Evolutionary conservation across 441 rosid species (phyloP).

Genomic region (Mallotus repandus): DNA sequence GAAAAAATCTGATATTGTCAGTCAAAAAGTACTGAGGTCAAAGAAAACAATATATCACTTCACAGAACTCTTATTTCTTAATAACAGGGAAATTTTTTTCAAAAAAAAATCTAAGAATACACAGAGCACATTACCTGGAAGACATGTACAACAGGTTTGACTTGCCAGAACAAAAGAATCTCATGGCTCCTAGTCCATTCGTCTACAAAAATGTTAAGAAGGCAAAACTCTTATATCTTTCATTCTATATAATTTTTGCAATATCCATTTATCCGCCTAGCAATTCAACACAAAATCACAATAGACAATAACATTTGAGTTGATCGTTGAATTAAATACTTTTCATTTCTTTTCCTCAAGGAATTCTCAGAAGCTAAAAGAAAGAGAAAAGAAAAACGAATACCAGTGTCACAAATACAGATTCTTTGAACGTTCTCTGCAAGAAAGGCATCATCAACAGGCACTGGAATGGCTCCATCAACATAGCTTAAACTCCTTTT

Average conservation of each 20-base stretch:
- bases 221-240: slow-evolving; percentile 3
- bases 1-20: not conserved
- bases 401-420: too few relatives aligned
- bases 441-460: slow-evolving; percentile 62
- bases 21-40: not conserved
- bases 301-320: not conserved
- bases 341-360: too few relatives aligned
- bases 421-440: slow-evolving; percentile 52
- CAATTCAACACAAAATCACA: not conserved
- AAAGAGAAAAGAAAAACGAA: too few relatives aligned
- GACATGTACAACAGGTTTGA: slow-evolving; percentile 82
- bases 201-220: slow-evolving; percentile 42
- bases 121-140: slow-evolving; percentile 67
- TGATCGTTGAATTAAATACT: too few relatives aligned
- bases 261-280: not conserved
- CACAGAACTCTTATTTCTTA: not conserved
- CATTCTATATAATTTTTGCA: not conserved
- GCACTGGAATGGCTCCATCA: slow-evolving; percentile 83
- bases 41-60: not conserved
- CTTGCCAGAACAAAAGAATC: slow-evolving; percentile 96
- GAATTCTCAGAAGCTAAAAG: too few relatives aligned
- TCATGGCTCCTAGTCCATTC: slow-evolving; percentile 77
- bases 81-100: not conserved
- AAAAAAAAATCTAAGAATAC: not conserved
- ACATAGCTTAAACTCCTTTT: slow-evolving; percentile 80